phyloP scores from a whole-genome alignment of 2,329 filamentous ascomycete species.

The Myotisia sp. region DNA sequence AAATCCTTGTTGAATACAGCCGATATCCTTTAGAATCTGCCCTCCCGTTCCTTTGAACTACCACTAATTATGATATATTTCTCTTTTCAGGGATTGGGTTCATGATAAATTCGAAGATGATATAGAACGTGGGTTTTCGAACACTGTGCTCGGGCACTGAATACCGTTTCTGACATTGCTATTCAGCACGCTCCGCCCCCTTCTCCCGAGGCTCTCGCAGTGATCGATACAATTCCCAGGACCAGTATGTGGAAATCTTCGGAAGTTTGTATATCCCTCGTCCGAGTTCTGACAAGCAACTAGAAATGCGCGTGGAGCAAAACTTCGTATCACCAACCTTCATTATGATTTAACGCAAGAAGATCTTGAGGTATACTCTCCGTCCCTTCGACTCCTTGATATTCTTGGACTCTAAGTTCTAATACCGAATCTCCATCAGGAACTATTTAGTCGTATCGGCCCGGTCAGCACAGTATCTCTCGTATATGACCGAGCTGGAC shows the following conservation, averaged over 20 bases:
- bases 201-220: slow-evolving; percentile 24
- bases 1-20: no score
- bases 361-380: slow-evolving; percentile 57
- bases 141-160: slow-evolving; percentile 2
- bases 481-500: slow-evolving; percentile 73
- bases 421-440: slow-evolving; percentile 36
- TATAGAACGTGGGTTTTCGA: slow-evolving; percentile 35
- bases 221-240: slow-evolving; percentile 21
- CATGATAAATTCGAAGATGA: slow-evolving; percentile 78
- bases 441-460: slow-evolving; percentile 67
- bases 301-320: slow-evolving; percentile 40
- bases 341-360: slow-evolving; percentile 83
- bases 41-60: no score
- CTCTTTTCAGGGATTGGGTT: slow-evolving; percentile 64
- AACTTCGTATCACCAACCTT: slow-evolving; percentile 73
- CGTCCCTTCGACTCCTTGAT: not conserved
- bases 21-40: no score
- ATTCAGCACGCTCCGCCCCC: slow-evolving; percentile 29
- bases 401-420: slow-evolving; percentile 13
- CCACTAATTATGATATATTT: not conserved
- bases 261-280: no score
- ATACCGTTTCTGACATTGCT: slow-evolving; percentile 10
- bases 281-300: not conserved
- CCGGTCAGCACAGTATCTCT: slow-evolving; percentile 55
- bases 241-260: slow-evolving; percentile 1